Evolutionary conservation across 1,284 basidiomycete species (phyloP), one percentile per base, ranked within the genome.

Genomic region (Moesziomyces parantarcticus): DNA sequence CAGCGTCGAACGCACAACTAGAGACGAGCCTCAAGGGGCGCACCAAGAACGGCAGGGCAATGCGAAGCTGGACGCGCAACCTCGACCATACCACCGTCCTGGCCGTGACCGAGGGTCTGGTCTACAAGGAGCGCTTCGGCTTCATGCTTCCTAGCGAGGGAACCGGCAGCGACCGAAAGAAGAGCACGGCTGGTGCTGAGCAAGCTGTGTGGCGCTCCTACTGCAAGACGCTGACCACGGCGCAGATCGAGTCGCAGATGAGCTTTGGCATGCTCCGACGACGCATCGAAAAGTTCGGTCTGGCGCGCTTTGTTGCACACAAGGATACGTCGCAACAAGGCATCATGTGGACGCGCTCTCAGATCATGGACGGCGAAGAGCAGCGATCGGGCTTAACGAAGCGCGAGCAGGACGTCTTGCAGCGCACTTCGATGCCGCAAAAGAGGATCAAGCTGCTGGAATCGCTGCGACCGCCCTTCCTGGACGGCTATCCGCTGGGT

Each of bases 241-340:
- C 74, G 7, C 76, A 83, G 51, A 75, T 83, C 45, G 69, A 74
- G 50, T 81, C 78, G 8, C 65, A 71, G 22, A 43, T 83, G 16
- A 72, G 70, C 53, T 76, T 81, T 26, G 57, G 60, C 1, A 52
- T 83, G 50, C 67, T 83, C 9, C 53, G 73, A 32, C 39, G 68
- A 18, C 73, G 82, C 11, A 82, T 83, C 50, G 82, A 83, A 57
- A 83, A 79, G 52, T 83, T 83, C 42, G 82, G 82, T 10, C 50
- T 81, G n/a, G 78, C 76, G 13, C 77, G 82, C 20, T 81, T 81
- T 62, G 61, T 77, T 8, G 76, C 82, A 14, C 82, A 83, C 57
- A 72, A 73, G 50, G 81, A 82, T 25, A 77, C 80, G 16, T 79
- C 77, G 18, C 73, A 75, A 25, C 63, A 79, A 18, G 77, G 76